phyloP scores from a whole-genome alignment of 2,329 filamentous ascomycete species.

The Botrytis deweyae region DNA sequence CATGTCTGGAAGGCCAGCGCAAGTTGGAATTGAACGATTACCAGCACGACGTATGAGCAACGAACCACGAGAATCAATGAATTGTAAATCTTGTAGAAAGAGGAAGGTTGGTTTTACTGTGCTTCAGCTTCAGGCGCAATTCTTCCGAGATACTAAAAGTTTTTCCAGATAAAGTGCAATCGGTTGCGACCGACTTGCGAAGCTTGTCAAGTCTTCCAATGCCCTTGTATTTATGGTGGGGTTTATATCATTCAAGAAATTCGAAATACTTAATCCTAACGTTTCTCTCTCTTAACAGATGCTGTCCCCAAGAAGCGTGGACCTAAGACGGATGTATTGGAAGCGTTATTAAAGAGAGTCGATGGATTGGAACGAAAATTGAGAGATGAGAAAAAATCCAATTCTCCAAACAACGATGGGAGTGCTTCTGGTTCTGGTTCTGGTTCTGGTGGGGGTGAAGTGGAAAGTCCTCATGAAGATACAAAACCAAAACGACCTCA shows the following conservation, averaged over 20 bases:
- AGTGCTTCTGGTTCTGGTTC: constrained; percentile 23
- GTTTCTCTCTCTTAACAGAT: constrained; percentile 53
- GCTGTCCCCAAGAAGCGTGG: constrained; percentile 87
- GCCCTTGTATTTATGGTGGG: constrained; percentile 83
- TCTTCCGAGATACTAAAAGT: constrained; percentile 30
- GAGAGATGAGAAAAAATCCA: constrained; percentile 61
- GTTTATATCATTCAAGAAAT: constrained; percentile 39
- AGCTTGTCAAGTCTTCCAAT: constrained; percentile 86
- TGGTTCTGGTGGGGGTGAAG: constrained; percentile 27
- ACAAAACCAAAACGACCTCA: constrained; percentile 42
- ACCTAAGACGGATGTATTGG: constrained; percentile 85
- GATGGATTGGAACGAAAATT: constrained; percentile 81
- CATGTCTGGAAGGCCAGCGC: constrained; percentile 37
- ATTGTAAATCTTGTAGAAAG: constrained; percentile 92
- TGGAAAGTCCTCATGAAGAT: constrained; percentile 34
- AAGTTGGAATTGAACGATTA: constrained; percentile 41
- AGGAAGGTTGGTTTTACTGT: constrained; percentile 64
- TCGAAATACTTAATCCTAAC: constrained; percentile 17
- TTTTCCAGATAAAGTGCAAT: constrained; percentile 82
- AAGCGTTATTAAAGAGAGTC: constrained; percentile 79
- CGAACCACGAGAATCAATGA: constrained; percentile 84
- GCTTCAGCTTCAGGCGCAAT: constrained; percentile 20
- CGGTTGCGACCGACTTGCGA: constrained; percentile 80
- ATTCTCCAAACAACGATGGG: constrained; percentile 34
- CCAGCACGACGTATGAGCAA: constrained; percentile 40